Evolutionary conservation across 345 rosid genomes (phyloP).

Genomic region (Turritis glabra): DNA sequence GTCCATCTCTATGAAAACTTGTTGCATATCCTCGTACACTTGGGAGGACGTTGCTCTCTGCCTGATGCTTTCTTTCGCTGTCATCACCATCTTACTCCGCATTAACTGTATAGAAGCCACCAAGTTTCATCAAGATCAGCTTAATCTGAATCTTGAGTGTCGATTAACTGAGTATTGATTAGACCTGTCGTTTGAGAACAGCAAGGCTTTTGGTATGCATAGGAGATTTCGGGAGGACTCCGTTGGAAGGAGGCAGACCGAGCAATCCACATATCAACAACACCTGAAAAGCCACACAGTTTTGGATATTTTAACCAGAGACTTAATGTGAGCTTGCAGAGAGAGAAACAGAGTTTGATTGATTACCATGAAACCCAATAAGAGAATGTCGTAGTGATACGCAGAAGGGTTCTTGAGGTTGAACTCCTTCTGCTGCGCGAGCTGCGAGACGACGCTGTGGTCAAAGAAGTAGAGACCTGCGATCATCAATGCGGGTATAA

Average conservation of each 20-base stretch:
- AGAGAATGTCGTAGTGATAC: slow-evolving; percentile 69
- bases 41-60: slow-evolving; percentile 59
- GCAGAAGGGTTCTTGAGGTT: slow-evolving; percentile 83
- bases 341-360: not conserved
- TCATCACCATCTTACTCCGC: slow-evolving; percentile 63
- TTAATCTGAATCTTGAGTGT: not conserved
- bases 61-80: slow-evolving; percentile 67
- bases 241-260: slow-evolving; percentile 81
- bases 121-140: not conserved
- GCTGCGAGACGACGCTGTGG: slow-evolving; percentile 78
- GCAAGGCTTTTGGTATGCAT: slow-evolving; percentile 92
- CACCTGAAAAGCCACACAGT: slow-evolving; percentile 45
- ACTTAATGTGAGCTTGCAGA: not conserved
- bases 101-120: slow-evolving; percentile 46
- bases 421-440: slow-evolving; percentile 84
- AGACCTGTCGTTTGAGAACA: slow-evolving; percentile 57
- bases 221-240: slow-evolving; percentile 89
- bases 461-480: slow-evolving; percentile 83
- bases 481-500: slow-evolving; percentile 77
- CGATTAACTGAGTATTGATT: not conserved
- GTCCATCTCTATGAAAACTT: slow-evolving; percentile 65
- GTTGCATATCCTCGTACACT: slow-evolving; percentile 68
- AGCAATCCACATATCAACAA: slow-evolving; percentile 74
- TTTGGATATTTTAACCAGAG: not conserved
- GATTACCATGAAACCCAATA: slow-evolving; percentile 72